Base-by-base conservation (phyloP, 2,329 filamentous ascomycete genomes). In the Fusarium tjaetaba region DNA sequence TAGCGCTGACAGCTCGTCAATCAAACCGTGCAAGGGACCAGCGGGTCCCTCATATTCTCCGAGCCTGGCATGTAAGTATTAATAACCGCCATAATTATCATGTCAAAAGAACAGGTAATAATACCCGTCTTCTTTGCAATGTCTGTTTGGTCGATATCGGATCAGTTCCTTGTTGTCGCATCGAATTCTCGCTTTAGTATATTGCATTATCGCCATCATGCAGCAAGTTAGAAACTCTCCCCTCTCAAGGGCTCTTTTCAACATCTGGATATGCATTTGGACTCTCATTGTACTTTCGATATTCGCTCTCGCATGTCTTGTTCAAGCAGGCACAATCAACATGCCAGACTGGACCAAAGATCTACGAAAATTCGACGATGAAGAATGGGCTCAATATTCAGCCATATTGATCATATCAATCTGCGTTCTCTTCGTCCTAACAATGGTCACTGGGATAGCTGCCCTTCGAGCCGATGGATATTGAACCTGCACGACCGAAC, bases 321-420 rank as follows among this genome's bases (percentile, higher is more conserved):
- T 72, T 1, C 65, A 70, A 13, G 49, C 36, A 15, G 24, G 42
- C 3, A n/a, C 55, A 10, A 61, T 72, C 18, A 9, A 41, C 7
- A 60, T 72, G 59, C 69, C 69, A 15, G 49, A 60, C 4, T 72
- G 69, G 70, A 72, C 69, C 7, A 72, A 70, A 42, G 70, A 72
- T 22, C 49, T 72, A 5, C 65, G 65, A 22, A 39, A 72, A 26
- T 72, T 70, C 22, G 55, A 69, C 3, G 65, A 46, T 9, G 55
- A 61, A 5, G 59, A 72, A 9, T 65, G 60, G 59, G 18, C 36
- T 14, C 55, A 43, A 41, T 72, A 70, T 20, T 36, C 70, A 20
- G 15, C 41, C 20, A 57, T 72, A 48, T 26, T 72, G 9, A 51
- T 60, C 15, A 53, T 52, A n/a, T 36, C 30, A 9, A 52, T 69